A percentile compares a stretch with the other conserved stretches of the same genome.
These are phyloP conservation scores for Arachis stenosperma DNA, from an alignment of 306 rosid species.

Conservation along the genomic window DNA sequence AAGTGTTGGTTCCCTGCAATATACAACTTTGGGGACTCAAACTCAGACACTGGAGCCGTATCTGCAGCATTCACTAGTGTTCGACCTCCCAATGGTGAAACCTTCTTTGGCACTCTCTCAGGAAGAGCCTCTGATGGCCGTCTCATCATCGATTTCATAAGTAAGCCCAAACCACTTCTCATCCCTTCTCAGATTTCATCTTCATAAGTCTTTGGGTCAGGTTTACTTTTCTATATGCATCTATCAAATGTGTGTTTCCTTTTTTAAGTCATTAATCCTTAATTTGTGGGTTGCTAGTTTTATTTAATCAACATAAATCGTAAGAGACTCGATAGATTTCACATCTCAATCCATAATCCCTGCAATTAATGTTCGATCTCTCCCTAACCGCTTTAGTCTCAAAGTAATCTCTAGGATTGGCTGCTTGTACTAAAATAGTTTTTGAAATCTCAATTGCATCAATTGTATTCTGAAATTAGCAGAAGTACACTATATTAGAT, in stretches of 20 bases:
- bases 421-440: too few species aligned
- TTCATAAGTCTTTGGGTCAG: not conserved
- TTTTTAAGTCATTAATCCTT: not conserved
- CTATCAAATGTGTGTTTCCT: not conserved
- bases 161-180: slow-evolving; percentile 35
- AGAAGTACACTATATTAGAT: too few species aligned
- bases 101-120: slow-evolving; percentile 70
- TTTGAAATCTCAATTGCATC: too few species aligned
- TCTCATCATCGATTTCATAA: slow-evolving; percentile 71
- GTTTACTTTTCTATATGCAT: not conserved
- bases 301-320: too few species aligned
- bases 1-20: slow-evolving; percentile 69
- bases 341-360: too few species aligned
- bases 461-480: too few species aligned
- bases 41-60: slow-evolving; percentile 84
- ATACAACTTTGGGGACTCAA: slow-evolving; percentile 95
- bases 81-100: slow-evolving; percentile 75
- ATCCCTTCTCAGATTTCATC: too few species aligned
- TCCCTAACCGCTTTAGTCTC: too few species aligned
- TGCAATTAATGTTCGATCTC: too few species aligned
- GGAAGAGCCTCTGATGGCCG: slow-evolving; percentile 89
- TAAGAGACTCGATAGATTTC: too few species aligned
- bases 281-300: not conserved
- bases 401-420: too few species aligned
- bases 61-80: slow-evolving; percentile 57